Evolutionary conservation across 169 alveolate genomes (phyloP), one percentile per base, ranked within the genome.

Genomic region (Plasmodium adleri): DNA sequence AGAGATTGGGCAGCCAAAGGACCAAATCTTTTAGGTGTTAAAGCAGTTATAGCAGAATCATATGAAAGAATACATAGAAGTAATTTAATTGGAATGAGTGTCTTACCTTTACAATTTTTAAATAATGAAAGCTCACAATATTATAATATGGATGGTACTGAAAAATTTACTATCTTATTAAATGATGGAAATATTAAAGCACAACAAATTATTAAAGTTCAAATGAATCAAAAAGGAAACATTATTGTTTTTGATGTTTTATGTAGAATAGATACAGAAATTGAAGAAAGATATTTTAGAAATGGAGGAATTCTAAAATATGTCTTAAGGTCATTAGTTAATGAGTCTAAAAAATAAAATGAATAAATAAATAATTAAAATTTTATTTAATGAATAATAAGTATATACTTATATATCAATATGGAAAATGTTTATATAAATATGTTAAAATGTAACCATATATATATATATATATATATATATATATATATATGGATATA

Each of bases 1-100:
- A 95, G 99, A 71, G 99, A 98, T 94, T 98, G 99, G 99, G 99
- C 99, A 20, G 99, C 99, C 26, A 97, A 98, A 96, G 99, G 99
- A 22, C 98, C 99, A 9, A 94, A 93, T 68, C 96, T 98, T 47
- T 93, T 96, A 83, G 99, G 99, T 24, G 98, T 98, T 28, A 96
- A 96, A 85, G 99, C 98, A 47, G 98, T 98, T 54, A 88, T 98
- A 56, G 99, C 99, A 5, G 97, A 97, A 93, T 92, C 97, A 68
- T 98, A 90, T 93, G 99, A 98, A 88, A 97, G 99, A 91, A 98
- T 98, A 83, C 99, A 98, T 95, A 95, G 99, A 91, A 94, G 98
- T 62, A 98, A 98, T 88, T 90, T 98, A 43, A 98, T 97, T 32
- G 99, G 99, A 15, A 97, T 97, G 98, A 99, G 99, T 59, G 97